phyloP scores from a whole-genome alignment of 768 basidiomycete genomes.

The Infundibulicybe gibba region DNA sequence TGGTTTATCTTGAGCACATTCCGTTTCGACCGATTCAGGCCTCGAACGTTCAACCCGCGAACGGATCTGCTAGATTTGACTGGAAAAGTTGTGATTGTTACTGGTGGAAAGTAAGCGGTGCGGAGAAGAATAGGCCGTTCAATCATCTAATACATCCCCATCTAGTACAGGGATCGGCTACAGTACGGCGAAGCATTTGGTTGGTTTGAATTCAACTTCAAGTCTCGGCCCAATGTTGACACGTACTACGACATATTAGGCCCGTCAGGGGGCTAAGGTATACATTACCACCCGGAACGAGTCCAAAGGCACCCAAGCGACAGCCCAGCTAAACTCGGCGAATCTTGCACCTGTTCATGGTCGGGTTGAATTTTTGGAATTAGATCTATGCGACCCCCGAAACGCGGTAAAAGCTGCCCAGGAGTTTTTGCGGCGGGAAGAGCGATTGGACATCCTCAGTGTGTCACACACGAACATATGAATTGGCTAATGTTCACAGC shows the following conservation, averaged over 20 bases:
- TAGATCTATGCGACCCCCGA: slow-evolving; percentile 33
- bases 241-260: slow-evolving; percentile 6
- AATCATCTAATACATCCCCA: slow-evolving; percentile 2
- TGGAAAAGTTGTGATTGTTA: slow-evolving; percentile 11
- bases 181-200: slow-evolving; percentile 38
- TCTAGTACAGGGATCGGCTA: slow-evolving; percentile 46
- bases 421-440: slow-evolving; percentile 20
- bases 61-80: slow-evolving; percentile 13
- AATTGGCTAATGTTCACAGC: background rate
- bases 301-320: slow-evolving; percentile 20
- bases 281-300: slow-evolving; percentile 45
- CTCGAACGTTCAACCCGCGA: slow-evolving; percentile 5
- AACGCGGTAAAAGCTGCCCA: slow-evolving; percentile 29
- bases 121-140: background rate
- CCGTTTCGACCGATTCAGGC: no score
- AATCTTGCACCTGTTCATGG: slow-evolving; percentile 27
- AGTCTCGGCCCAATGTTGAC: no score
- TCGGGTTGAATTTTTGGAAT: slow-evolving; percentile 29
- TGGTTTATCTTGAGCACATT: no score
- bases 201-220: no score
- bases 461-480: background rate
- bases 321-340: slow-evolving; percentile 17
- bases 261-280: slow-evolving; percentile 45
- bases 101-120: slow-evolving; percentile 9
- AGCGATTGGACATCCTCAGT: slow-evolving; percentile 18